phyloP scores from a whole-genome alignment of 208 protist genomes.

The Trypanosoma mega region DNA sequence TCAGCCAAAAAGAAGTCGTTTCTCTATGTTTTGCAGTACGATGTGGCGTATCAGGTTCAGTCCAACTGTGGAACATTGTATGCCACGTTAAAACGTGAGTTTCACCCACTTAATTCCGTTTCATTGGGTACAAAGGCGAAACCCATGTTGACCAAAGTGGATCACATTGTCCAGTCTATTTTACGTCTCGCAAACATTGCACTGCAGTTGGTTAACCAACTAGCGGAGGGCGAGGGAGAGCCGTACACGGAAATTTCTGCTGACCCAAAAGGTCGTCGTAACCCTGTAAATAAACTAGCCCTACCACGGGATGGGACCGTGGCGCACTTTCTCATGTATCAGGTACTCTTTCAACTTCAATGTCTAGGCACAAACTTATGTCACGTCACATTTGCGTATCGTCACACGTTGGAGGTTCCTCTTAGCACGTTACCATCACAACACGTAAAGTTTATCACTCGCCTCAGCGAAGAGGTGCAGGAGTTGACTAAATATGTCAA shows the following conservation, averaged over 20 bases:
- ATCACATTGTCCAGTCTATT: slow-evolving; percentile 45
- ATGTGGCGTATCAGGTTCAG: slow-evolving; percentile 84
- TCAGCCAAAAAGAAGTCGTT: slow-evolving; percentile 49
- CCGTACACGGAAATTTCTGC: slow-evolving; percentile 20
- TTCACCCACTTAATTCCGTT: slow-evolving; percentile 38
- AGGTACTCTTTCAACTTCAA: slow-evolving; percentile 86
- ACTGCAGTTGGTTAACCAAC: slow-evolving; percentile 71
- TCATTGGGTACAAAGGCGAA: slow-evolving; percentile 25
- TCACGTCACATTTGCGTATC: slow-evolving; percentile 64
- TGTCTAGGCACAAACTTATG: slow-evolving; percentile 67
- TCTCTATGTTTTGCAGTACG: slow-evolving; percentile 72
- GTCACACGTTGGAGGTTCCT: slow-evolving; percentile 45
- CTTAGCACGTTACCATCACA: slow-evolving; percentile 50
- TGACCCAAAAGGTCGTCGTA: slow-evolving; percentile 31
- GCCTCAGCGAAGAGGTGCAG: slow-evolving; percentile 51
- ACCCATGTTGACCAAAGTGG: slow-evolving; percentile 28
- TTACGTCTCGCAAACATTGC: slow-evolving; percentile 72
- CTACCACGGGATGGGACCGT: slow-evolving; percentile 47
- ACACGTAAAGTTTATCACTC: slow-evolving; percentile 61
- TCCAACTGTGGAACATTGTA: slow-evolving; percentile 66
- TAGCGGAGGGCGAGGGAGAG: slow-evolving; percentile 48
- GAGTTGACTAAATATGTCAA: slow-evolving; percentile 66
- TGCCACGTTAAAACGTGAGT: slow-evolving; percentile 63
- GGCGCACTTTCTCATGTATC: slow-evolving; percentile 67
- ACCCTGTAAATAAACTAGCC: slow-evolving; percentile 72